phyloP scores from a whole-genome alignment of 768 basidiomycete genomes.

The Lentinula lateritia region DNA sequence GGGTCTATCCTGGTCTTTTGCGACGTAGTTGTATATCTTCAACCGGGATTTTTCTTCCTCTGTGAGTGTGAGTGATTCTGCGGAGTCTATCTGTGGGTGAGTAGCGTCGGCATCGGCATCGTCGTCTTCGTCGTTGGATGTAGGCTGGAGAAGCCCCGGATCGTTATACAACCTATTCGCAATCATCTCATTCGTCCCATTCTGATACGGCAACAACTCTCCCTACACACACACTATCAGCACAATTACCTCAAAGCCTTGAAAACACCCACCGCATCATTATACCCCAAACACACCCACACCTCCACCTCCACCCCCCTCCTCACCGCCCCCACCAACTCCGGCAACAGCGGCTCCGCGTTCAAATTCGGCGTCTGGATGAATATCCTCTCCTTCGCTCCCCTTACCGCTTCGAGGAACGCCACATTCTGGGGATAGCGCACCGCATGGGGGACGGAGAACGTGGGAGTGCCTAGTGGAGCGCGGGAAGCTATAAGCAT shows the following conservation, averaged over 20 bases:
- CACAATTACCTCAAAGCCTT: too few relatives aligned
- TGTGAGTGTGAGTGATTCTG: too few relatives aligned
- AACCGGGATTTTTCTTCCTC: constrained; percentile 32
- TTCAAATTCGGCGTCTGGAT: constrained; percentile 75
- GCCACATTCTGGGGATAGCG: constrained; percentile 60
- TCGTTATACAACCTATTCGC: constrained; percentile 48
- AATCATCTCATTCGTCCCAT: constrained; percentile 71
- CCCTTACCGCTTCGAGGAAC: constrained; percentile 59
- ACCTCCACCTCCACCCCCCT: constrained; percentile 56
- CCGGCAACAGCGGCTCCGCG: constrained; percentile 55
- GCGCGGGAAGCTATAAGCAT: constrained; percentile 23
- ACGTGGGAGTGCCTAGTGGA: background rate
- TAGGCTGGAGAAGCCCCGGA: background rate
- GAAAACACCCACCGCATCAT: constrained; percentile 45
- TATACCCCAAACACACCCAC: constrained; percentile 53
- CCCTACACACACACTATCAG: constrained; percentile 20
- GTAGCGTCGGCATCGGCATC: too few relatives aligned
- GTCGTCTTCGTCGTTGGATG: too few relatives aligned
- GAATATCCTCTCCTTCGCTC: constrained; percentile 58
- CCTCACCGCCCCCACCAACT: constrained; percentile 53
- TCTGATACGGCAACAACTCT: constrained; percentile 61
- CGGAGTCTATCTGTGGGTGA: too few relatives aligned
- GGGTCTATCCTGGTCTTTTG: constrained; percentile 61
- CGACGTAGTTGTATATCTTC: constrained; percentile 53
- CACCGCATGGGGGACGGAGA: background rate